These are phyloP conservation scores for Juncus effusus DNA, from an alignment of 176 grass and related monocot genomes.

Conservation along the genomic window DNA sequence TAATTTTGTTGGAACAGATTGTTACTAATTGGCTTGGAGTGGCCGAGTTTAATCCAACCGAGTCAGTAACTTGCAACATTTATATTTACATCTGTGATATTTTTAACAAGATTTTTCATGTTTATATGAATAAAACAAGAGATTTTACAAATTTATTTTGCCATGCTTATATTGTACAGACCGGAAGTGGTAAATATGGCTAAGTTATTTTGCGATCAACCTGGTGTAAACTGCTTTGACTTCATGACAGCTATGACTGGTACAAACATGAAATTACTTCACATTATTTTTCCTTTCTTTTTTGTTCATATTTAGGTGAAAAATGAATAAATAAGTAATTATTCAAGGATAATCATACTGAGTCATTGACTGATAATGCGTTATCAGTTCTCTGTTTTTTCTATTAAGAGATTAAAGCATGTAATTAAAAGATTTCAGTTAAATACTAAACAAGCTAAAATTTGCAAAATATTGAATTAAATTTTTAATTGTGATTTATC, in stretches of 20 bases:
- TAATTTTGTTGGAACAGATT: constrained; percentile 23
- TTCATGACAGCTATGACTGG: constrained; percentile 58
- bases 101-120: background rate
- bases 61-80: constrained; percentile 24
- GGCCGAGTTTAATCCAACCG: constrained; percentile 58
- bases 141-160: background rate
- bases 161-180: constrained; percentile 17
- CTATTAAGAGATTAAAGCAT: too few relatives aligned
- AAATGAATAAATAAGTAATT: too few relatives aligned
- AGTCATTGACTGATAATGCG: too few relatives aligned
- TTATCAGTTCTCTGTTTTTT: too few relatives aligned
- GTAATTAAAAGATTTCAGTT: too few relatives aligned
- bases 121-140: background rate
- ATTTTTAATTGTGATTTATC: background rate
- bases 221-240: constrained; percentile 57
- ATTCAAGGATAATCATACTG: too few relatives aligned
- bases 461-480: background rate
- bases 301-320: too few relatives aligned
- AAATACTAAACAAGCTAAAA: too few relatives aligned
- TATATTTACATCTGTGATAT: background rate
- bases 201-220: constrained; percentile 34
- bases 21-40: constrained; percentile 41
- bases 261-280: constrained; percentile 16
- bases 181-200: constrained; percentile 31
- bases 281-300: background rate